These are phyloP conservation scores for Epichloe coenophiala DNA, from an alignment of 2,329 filamentous ascomycete species.

Conservation along the genomic window DNA sequence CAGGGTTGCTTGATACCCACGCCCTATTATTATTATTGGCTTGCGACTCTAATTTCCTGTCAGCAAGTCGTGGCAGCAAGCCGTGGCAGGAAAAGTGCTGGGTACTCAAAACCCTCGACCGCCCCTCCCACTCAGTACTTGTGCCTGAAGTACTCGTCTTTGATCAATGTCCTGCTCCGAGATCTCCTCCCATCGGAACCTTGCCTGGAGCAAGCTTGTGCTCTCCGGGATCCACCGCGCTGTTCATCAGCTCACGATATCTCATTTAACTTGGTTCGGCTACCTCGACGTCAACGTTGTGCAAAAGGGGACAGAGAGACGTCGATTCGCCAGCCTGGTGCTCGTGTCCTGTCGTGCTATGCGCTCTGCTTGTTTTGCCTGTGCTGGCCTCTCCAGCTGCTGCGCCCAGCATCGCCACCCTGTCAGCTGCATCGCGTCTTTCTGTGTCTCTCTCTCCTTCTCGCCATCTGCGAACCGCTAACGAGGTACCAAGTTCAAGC, in stretches of 20 bases:
- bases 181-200: constrained; percentile 9
- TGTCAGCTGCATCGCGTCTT: not conserved
- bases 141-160: too few species aligned
- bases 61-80: too few species aligned
- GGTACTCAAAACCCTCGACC: too few species aligned
- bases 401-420: not conserved
- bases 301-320: constrained; percentile 2
- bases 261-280: not conserved
- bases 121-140: too few species aligned
- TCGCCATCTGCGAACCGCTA: too few species aligned
- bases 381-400: not conserved
- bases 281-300: constrained; percentile 3
- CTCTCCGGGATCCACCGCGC: constrained; percentile 5
- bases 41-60: too few species aligned
- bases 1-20: too few species aligned
- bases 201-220: constrained; percentile 7
- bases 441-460: too few species aligned
- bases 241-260: constrained; percentile 1
- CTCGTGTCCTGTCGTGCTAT: constrained; percentile 1
- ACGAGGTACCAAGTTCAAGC: too few species aligned
- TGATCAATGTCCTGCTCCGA: constrained; percentile 9
- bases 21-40: too few species aligned
- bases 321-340: not conserved
- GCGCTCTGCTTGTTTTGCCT: not conserved
- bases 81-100: too few species aligned